Percentiles rank a stretch among this genome's conserved stretches.
These are phyloP conservation scores for Elaeis oleifera DNA, from an alignment of 202 grass and related monocot genomes.

Conservation along the genomic window DNA sequence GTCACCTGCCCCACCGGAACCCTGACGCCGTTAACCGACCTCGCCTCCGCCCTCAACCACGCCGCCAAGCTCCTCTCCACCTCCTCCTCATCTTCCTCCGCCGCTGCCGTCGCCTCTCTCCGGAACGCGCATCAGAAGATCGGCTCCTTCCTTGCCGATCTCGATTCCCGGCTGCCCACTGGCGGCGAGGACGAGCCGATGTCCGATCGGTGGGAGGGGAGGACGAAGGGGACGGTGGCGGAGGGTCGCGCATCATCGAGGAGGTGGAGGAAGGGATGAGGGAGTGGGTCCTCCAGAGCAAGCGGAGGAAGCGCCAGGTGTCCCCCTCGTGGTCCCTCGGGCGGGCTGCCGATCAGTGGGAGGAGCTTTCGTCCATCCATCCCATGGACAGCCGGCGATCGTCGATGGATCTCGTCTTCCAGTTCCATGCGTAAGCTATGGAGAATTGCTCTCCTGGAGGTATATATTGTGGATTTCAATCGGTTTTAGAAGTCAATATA, in stretches of 20 bases:
- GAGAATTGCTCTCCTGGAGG: conserved; percentile 8
- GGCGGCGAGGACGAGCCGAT: conserved; percentile 21
- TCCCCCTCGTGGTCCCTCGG: conserved; percentile 37
- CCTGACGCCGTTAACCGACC: no score
- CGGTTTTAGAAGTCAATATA: no score
- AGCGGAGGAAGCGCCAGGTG: conserved; percentile 29
- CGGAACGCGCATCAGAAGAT: conserved; percentile 31
- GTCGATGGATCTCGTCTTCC: conserved; percentile 36
- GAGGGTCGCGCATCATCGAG: conserved; percentile 16
- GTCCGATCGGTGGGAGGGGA: conserved; percentile 22
- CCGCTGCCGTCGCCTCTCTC: conserved; percentile 19
- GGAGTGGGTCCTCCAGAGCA: conserved; percentile 27
- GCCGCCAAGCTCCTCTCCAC: no score
- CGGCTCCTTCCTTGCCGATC: conserved; percentile 23
- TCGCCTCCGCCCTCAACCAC: no score
- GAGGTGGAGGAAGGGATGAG: conserved; percentile 32
- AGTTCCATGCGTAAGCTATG: conserved; percentile 26
- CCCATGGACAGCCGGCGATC: conserved; percentile 28
- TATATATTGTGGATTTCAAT: conserved; percentile 19
- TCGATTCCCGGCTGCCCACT: no score
- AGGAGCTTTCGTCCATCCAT: not conserved
- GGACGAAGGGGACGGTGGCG: not conserved
- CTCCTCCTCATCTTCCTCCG: no score
- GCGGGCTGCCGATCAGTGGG: conserved; percentile 8
- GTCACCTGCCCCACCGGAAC: no score